Conservation (phyloP, 495 filamentous ascomycete genomes). For the Neurospora hispaniola region DNA sequence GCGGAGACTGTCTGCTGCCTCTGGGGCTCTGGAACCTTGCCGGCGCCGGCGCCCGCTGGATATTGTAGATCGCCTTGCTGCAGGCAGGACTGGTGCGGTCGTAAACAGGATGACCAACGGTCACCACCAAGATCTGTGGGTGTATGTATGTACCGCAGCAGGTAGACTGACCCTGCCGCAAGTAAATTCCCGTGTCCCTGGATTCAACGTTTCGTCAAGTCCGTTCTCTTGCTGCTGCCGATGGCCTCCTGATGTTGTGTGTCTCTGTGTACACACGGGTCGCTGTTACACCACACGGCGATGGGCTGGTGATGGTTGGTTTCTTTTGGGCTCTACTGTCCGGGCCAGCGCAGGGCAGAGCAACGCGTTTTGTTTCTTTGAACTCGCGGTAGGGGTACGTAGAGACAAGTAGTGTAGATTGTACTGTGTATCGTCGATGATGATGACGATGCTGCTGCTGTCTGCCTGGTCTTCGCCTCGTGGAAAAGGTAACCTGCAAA, state of each 20-base stretch:
- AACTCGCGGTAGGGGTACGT: conserved; percentile 5
- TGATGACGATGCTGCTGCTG: background rate
- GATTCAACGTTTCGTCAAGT: conserved; percentile 11
- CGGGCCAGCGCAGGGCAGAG: conserved; percentile 16
- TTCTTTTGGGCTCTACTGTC: conserved; percentile 3
- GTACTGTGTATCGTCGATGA: background rate
- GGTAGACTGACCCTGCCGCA: background rate
- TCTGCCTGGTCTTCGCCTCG: conserved; percentile 7
- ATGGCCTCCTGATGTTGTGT: conserved; percentile 3
- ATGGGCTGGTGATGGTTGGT: conserved; percentile 22
- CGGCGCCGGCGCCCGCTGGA: conserved; percentile 5
- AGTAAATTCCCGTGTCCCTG: conserved; percentile 14
- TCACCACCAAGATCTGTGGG: background rate
- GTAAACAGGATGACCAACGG: conserved; percentile 3
- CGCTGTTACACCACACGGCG: conserved; percentile 24
- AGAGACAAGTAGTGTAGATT: background rate
- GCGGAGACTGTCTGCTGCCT: conserved; percentile 10
- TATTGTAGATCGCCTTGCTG: conserved; percentile 20
- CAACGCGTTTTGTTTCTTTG: conserved; percentile 3
- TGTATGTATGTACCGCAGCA: background rate
- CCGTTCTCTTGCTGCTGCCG: background rate
- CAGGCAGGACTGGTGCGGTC: conserved; percentile 14
- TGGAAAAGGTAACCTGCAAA: conserved; percentile 23
- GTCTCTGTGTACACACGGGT: conserved; percentile 17
- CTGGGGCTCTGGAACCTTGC: conserved; percentile 5